Evolutionary conservation across 768 basidiomycete genomes (phyloP).

Genomic region (Phaffia tasmanica): DNA sequence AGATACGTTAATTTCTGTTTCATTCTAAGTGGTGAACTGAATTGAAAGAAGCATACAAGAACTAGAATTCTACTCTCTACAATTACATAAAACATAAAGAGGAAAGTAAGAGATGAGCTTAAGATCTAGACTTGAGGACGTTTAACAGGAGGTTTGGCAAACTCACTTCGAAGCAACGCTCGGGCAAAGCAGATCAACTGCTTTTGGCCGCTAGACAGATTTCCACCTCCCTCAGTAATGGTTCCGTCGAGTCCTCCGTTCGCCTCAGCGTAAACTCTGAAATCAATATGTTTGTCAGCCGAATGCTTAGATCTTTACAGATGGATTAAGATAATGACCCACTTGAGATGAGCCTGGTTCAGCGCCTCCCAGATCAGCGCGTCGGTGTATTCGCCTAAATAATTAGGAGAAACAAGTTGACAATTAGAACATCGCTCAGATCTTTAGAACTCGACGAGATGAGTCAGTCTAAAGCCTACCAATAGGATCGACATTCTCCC

Average conservation of each 20-base stretch:
- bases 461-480: neutral
- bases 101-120: conserved; percentile 4
- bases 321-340: conserved; percentile 29
- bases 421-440: no score
- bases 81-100: neutral
- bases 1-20: no score
- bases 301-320: neutral
- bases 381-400: conserved; percentile 55
- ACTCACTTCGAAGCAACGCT: conserved; percentile 56
- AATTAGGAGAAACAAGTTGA: neutral
- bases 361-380: conserved; percentile 78
- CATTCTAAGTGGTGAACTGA: no score
- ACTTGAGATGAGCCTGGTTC: conserved; percentile 47
- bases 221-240: conserved; percentile 67
- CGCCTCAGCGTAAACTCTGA: conserved; percentile 35
- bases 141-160: conserved; percentile 37
- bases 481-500: conserved; percentile 27
- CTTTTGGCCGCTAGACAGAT: conserved; percentile 71
- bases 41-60: no score
- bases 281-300: neutral
- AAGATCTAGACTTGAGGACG: neutral
- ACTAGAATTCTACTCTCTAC: no score
- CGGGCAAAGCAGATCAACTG: conserved; percentile 83
- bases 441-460: no score
- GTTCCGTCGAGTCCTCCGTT: conserved; percentile 58